These are phyloP conservation scores for Nakazawaea holstii DNA, from an alignment of 805 yeast genomes.

Conservation along the genomic window DNA sequence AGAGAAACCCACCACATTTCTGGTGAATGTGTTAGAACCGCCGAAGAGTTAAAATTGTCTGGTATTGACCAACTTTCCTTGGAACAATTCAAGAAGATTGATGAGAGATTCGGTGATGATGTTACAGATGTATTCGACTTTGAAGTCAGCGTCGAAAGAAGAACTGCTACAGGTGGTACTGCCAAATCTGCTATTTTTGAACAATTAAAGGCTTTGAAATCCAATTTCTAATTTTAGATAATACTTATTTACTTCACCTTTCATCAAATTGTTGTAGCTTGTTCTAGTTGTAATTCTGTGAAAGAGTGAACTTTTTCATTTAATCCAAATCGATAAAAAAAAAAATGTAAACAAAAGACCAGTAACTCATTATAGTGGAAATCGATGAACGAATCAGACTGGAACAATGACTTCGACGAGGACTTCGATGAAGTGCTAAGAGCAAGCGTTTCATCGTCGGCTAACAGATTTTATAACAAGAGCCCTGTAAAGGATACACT, in stretches of 20 bases:
- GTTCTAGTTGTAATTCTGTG: background rate
- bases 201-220: constrained; percentile 47
- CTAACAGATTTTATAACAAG: constrained; percentile 6
- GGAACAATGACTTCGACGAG: constrained; percentile 10
- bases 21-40: constrained; percentile 91
- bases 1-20: constrained; percentile 99
- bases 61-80: constrained; percentile 84
- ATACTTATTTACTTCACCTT: background rate
- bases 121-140: constrained; percentile 84
- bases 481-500: constrained; percentile 6
- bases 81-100: constrained; percentile 76
- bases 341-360: background rate
- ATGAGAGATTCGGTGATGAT: constrained; percentile 73
- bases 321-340: background rate
- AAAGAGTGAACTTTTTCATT: no score
- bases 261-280: background rate
- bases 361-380: background rate
- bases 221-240: background rate
- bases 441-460: constrained; percentile 3
- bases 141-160: constrained; percentile 92
- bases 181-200: constrained; percentile 83
- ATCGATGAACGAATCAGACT: constrained; percentile 8
- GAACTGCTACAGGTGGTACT: constrained; percentile 96
- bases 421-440: constrained; percentile 8
- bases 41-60: constrained; percentile 69